Percentiles rank a stretch among this genome's conserved stretches.
phyloP scores from a whole-genome alignment of 306 rosid species.

The Vigna mungo region DNA sequence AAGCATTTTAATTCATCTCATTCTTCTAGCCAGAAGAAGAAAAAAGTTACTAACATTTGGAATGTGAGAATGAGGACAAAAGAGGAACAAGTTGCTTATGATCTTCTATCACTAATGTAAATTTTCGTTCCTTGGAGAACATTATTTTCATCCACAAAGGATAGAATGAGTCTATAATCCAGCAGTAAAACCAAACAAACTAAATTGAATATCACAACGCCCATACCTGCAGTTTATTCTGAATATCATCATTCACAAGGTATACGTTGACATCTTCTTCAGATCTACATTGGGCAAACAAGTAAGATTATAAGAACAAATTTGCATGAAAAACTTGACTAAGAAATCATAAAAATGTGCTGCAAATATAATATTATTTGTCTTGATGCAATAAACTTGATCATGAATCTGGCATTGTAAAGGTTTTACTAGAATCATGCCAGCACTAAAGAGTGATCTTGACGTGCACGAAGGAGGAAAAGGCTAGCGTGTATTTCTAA shows the following conservation, averaged over 20 bases:
- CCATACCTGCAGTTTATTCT: conserved; percentile 91
- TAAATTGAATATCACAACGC: conserved; percentile 40
- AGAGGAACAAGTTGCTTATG: conserved; percentile 6
- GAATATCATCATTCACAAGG: conserved; percentile 78
- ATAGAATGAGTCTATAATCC: conserved; percentile 19
- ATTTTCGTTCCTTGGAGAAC: conserved; percentile 20
- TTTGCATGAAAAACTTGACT: background rate
- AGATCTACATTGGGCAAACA: conserved; percentile 50
- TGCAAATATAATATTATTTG: background rate
- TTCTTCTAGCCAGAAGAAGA: conserved; percentile 2
- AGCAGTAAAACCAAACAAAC: conserved; percentile 29
- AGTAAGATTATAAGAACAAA: conserved; percentile 23
- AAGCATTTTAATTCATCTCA: conserved; percentile 22
- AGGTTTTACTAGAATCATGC: background rate
- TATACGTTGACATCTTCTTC: conserved; percentile 88
- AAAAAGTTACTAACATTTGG: conserved; percentile 30
- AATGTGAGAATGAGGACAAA: conserved; percentile 19
- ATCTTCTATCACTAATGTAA: conserved; percentile 21
- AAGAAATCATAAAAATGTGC: background rate
- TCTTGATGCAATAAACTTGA: conserved; percentile 7
- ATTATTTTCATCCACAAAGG: conserved; percentile 27
- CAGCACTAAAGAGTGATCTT: conserved; percentile 16
- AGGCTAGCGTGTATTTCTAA: background rate
- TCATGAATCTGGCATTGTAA: conserved; percentile 1
- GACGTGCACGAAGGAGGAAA: conserved; percentile 17